phyloP scores from a whole-genome alignment of 352 stramenopile genomes.

The Hyaloperonospora brassicae region DNA sequence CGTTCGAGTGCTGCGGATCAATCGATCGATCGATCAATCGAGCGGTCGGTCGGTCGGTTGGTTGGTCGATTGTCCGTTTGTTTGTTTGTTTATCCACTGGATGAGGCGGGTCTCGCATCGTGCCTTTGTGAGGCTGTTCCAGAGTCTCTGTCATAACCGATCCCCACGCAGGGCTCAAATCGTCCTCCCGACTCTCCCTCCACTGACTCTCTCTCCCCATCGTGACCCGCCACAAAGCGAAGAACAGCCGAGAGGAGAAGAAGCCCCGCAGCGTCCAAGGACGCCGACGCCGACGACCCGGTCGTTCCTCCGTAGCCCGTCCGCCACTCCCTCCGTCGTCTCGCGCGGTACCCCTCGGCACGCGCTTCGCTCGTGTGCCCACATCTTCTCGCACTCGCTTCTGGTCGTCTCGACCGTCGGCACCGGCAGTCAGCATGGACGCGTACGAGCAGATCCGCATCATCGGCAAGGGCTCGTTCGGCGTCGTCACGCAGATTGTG shows the following conservation, averaged over 20 bases:
- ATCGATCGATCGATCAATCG: no score
- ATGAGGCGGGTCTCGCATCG: not conserved
- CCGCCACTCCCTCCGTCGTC: constrained; percentile 10
- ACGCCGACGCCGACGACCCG: not conserved
- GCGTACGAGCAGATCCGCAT: constrained; percentile 84
- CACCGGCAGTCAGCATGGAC: constrained; percentile 44
- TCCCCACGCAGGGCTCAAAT: constrained; percentile 1
- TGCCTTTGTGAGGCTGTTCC: not conserved
- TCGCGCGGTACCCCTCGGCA: constrained; percentile 15
- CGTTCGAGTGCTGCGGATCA: no score
- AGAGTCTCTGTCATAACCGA: not conserved
- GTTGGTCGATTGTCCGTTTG: no score
- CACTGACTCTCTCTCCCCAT: constrained; percentile 6
- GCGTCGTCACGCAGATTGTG: constrained; percentile 86
- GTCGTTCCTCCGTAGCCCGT: not conserved
- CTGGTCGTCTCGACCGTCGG: not conserved
- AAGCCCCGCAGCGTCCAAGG: constrained; percentile 3
- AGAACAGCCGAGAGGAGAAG: constrained; percentile 32
- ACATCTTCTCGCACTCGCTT: not conserved
- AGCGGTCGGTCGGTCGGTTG: no score
- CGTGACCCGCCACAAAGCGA: constrained; percentile 27
- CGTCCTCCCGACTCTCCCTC: constrained; percentile 5
- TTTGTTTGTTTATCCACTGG: no score
- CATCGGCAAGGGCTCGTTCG: constrained; percentile 89
- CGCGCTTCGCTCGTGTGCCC: not conserved